Evolutionary conservation across 352 stramenopile species (phyloP), one percentile per base, ranked within the genome.

Genomic region (Ochromonadaceae sp.): DNA sequence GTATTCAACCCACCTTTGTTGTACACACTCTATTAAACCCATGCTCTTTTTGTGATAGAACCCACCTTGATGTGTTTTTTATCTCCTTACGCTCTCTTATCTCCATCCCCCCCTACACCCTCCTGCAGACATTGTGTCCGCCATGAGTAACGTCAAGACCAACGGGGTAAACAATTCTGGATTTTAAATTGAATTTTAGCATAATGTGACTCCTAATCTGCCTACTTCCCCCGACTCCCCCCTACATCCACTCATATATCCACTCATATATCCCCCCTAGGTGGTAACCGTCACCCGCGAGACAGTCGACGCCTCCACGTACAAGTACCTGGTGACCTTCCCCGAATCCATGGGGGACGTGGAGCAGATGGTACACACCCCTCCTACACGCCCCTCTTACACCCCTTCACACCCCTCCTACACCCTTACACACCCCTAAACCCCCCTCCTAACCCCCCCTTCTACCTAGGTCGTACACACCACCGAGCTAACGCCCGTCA

Each of bases 321-420:
- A 77, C 62, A 75, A 66, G 22, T 88, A 78, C 69, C 66, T 73
- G 17, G 65, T 88, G 4, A 86, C 75, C 7, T 88, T 87, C 66
- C 68, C 74, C 31, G 50, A 65, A 15, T 74, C 76, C 0, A 79
- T 85, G 68, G 77, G 78, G 17, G 74, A 87, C 69, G 71, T 84
- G 5, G 79, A 78, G 14, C 66, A 82, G 68, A 69, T 87, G 63
- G 38, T n/a, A n/a, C n/a, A n/a, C n/a, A n/a, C n/a, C n/a, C n/a
- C 36, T 30, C 55, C 47, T 36, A 17, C 39, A 67, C 32, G 36
- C 61, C 10, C 40, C 58, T 15, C 53, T 71, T 25, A 62, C 42
- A 1, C 61, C 67, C n/a, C 34, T 55, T 4, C 65, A 25, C 36
- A 46, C 20, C n/a, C n/a, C n/a, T n/a, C n/a, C n/a, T n/a, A n/a